A percentile compares a stretch with the other conserved stretches of the same genome.
Evolutionary conservation across 768 basidiomycete species (phyloP).

Genomic region (Collybiopsis luxurians): DNA sequence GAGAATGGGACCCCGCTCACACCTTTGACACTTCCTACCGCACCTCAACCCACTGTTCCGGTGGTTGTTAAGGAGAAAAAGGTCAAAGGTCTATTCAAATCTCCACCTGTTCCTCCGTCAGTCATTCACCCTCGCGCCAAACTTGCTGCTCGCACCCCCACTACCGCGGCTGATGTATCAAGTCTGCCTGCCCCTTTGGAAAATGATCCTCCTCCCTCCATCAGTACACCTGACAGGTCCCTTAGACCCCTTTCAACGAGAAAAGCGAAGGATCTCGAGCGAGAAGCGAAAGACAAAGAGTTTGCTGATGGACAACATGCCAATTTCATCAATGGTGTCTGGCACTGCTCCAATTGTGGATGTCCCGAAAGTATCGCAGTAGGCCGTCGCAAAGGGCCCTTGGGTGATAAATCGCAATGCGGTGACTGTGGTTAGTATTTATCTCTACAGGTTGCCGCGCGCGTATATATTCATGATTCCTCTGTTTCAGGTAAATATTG

Average conservation of each 20-base stretch:
- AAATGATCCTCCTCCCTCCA: slow-evolving; percentile 52
- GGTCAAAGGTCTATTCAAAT: slow-evolving; percentile 69
- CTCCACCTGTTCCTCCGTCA: slow-evolving; percentile 53
- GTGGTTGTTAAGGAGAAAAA: slow-evolving; percentile 60
- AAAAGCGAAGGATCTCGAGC: slow-evolving; percentile 69
- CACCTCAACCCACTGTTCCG: slow-evolving; percentile 34
- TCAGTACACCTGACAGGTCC: slow-evolving; percentile 35
- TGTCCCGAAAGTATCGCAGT: slow-evolving; percentile 85
- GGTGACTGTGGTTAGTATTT: slow-evolving; percentile 77
- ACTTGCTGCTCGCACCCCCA: slow-evolving; percentile 56
- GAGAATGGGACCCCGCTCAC: slow-evolving; percentile 75
- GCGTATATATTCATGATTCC: slow-evolving; percentile 7
- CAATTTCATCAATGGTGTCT: slow-evolving; percentile 79
- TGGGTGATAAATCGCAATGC: slow-evolving; percentile 89
- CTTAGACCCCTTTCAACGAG: slow-evolving; percentile 53
- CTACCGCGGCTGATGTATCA: slow-evolving; percentile 65
- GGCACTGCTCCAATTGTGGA: slow-evolving; percentile 96
- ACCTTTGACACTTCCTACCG: slow-evolving; percentile 38
- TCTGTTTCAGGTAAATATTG: slow-evolving; percentile 73
- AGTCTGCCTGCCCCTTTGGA: slow-evolving; percentile 59
- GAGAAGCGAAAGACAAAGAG: slow-evolving; percentile 82
- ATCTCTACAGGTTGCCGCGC: slow-evolving; percentile 2
- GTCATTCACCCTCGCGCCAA: slow-evolving; percentile 62
- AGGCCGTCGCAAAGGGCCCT: slow-evolving; percentile 83
- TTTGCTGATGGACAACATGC: slow-evolving; percentile 81